Conservation (phyloP, 2,329 filamentous ascomycete species). For the Cladobotryum protrusum region DNA sequence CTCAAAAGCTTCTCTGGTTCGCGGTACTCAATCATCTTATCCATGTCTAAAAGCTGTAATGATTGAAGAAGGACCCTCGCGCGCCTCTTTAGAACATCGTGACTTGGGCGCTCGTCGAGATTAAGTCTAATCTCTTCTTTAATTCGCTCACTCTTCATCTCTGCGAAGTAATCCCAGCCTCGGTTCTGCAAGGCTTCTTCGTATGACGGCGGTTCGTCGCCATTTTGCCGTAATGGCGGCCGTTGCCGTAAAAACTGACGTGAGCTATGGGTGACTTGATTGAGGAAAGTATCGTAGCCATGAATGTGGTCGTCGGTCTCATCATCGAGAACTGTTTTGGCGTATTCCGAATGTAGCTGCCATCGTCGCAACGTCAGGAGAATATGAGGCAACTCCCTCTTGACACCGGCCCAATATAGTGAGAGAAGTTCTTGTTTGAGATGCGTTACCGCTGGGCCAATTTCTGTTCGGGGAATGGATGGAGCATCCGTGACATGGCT, state of each 20-base stretch:
- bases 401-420: slow-evolving; percentile 33
- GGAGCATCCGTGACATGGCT: slow-evolving; percentile 6
- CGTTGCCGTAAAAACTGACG: slow-evolving; percentile 24
- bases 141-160: slow-evolving; percentile 18
- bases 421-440: slow-evolving; percentile 7
- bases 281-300: slow-evolving; percentile 34
- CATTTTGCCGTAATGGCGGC: not conserved
- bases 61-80: slow-evolving; percentile 27
- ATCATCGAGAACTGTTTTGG: slow-evolving; percentile 16
- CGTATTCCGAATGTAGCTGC: slow-evolving; percentile 19
- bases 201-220: slow-evolving; percentile 15
- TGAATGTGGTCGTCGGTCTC: slow-evolving; percentile 26
- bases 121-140: slow-evolving; percentile 7
- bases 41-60: slow-evolving; percentile 31
- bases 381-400: slow-evolving; percentile 28
- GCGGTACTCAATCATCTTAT: slow-evolving; percentile 32
- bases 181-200: slow-evolving; percentile 16
- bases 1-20: slow-evolving; percentile 16
- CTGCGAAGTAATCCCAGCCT: slow-evolving; percentile 19
- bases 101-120: slow-evolving; percentile 3
- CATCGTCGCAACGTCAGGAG: slow-evolving; percentile 28
- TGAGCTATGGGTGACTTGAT: slow-evolving; percentile 28
- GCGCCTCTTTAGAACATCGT: slow-evolving; percentile 13
- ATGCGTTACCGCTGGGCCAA: slow-evolving; percentile 6
- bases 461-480: not conserved